Percentiles rank a stretch among this genome's conserved stretches.
phyloP scores from a whole-genome alignment of 805 yeast species.

The Hemisphaericaspora nanyangensis region DNA sequence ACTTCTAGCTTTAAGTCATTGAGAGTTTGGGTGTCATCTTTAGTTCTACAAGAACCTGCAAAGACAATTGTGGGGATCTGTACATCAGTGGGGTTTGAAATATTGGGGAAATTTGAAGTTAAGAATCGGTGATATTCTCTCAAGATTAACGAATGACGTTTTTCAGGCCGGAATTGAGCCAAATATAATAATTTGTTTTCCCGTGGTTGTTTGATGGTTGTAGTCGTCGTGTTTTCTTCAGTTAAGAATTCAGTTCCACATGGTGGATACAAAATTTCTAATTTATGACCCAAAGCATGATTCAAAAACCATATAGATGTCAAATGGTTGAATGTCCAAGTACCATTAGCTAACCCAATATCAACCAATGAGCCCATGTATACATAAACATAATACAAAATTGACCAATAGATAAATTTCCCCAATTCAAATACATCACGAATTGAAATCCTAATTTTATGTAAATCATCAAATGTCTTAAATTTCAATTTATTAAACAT shows the following conservation, averaged over 20 bases:
- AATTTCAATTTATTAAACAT: constrained; percentile 66
- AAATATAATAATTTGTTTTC: constrained; percentile 49
- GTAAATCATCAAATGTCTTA: constrained; percentile 14
- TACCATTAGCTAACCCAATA: constrained; percentile 71
- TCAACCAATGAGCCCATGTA: constrained; percentile 64
- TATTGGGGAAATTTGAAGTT: constrained; percentile 10
- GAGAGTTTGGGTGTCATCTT: constrained; percentile 60
- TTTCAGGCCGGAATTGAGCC: constrained; percentile 95
- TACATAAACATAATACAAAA: constrained; percentile 60
- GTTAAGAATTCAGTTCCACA: constrained; percentile 62
- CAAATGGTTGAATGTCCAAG: constrained; percentile 89
- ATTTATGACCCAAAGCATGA: constrained; percentile 13
- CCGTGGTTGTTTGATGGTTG: constrained; percentile 22
- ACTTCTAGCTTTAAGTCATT: constrained; percentile 40
- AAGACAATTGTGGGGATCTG: constrained; percentile 58
- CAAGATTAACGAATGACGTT: constrained; percentile 75
- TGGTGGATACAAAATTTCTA: constrained; percentile 77
- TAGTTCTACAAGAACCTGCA: constrained; percentile 80
- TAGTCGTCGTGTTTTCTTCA: constrained; percentile 10
- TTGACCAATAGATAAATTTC: constrained; percentile 67
- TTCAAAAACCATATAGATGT: constrained; percentile 56
- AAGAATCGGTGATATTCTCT: constrained; percentile 59
- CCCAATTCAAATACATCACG: constrained; percentile 30
- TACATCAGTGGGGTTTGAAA: constrained; percentile 13
- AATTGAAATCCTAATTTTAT: constrained; percentile 13